phyloP scores from a whole-genome alignment of 495 filamentous ascomycete genomes.

The Aspergillus steynii region DNA sequence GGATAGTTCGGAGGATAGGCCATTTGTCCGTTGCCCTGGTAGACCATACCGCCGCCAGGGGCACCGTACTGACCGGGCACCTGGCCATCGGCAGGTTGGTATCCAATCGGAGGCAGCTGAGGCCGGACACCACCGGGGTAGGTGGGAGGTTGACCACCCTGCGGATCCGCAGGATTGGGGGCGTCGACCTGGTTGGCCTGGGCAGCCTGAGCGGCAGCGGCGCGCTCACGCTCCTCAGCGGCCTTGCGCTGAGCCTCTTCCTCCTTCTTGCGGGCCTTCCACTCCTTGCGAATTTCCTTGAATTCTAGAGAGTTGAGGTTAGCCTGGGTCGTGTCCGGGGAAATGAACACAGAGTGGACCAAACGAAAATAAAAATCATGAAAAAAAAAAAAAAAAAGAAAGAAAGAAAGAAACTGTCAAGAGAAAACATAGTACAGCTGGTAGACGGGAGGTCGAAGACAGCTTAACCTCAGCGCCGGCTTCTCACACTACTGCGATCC shows the following conservation, averaged over 20 bases:
- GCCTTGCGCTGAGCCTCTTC: constrained; percentile 89
- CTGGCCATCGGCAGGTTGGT: constrained; percentile 64
- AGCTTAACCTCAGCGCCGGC: constrained; percentile 39
- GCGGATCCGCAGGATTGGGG: constrained; percentile 56
- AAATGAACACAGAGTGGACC: neutral
- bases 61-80: constrained; percentile 67
- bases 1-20: constrained; percentile 70
- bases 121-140: constrained; percentile 62
- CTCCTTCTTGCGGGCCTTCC: constrained; percentile 99
- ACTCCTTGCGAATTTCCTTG: constrained; percentile 98
- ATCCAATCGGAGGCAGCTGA: constrained; percentile 86
- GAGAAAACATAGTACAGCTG: constrained; percentile 18
- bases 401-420: constrained; percentile 9
- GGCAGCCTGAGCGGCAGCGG: constrained; percentile 56
- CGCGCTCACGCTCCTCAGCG: constrained; percentile 82
- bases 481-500: constrained; percentile 50
- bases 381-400: neutral
- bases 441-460: neutral
- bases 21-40: constrained; percentile 67
- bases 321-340: neutral
- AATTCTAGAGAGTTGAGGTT: constrained; percentile 65
- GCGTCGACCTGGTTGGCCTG: constrained; percentile 57
- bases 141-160: constrained; percentile 53
- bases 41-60: constrained; percentile 54
- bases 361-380: neutral